A percentile compares a stretch with the other conserved stretches of the same genome.
phyloP scores from a whole-genome alignment of 805 yeast species.

The Alloascoidea hylecoeti region DNA sequence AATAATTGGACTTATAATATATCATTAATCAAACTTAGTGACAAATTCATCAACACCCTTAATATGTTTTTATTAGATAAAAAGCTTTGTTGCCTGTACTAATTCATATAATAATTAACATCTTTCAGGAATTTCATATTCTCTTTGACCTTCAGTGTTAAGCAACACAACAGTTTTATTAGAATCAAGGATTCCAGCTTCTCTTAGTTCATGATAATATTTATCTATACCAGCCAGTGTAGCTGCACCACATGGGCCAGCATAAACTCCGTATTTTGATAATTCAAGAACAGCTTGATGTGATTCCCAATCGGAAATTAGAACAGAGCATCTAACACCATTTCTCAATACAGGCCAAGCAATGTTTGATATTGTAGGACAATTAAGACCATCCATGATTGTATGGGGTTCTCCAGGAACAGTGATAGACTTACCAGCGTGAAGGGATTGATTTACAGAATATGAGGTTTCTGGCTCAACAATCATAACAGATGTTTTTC shows the following conservation, averaged over 20 bases:
- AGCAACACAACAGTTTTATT: background rate
- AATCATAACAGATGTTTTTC: background rate
- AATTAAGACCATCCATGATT: slow-evolving; percentile 1
- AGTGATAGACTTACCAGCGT: background rate
- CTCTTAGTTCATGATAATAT: background rate
- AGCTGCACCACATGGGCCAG: slow-evolving; percentile 1
- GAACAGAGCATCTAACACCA: background rate
- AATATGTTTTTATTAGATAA: too few species aligned
- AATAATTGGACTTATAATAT: too few species aligned
- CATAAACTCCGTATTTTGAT: background rate
- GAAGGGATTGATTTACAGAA: background rate
- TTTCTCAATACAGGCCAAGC: slow-evolving; percentile 1
- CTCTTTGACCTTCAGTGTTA: background rate
- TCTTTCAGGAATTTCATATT: background rate
- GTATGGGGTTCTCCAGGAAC: background rate
- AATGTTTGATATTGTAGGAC: background rate
- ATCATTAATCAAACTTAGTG: too few species aligned
- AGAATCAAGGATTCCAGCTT: background rate
- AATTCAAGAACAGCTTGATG: background rate
- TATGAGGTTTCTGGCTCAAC: background rate
- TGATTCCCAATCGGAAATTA: background rate
- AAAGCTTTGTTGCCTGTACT: too few species aligned
- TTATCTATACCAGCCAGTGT: background rate
- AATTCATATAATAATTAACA: too few species aligned
- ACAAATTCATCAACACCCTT: too few species aligned